A percentile compares a stretch with the other conserved stretches of the same genome.
These are phyloP conservation scores for Solidago caesia DNA, from an alignment of 129 eudicot genomes.

Conservation along the genomic window DNA sequence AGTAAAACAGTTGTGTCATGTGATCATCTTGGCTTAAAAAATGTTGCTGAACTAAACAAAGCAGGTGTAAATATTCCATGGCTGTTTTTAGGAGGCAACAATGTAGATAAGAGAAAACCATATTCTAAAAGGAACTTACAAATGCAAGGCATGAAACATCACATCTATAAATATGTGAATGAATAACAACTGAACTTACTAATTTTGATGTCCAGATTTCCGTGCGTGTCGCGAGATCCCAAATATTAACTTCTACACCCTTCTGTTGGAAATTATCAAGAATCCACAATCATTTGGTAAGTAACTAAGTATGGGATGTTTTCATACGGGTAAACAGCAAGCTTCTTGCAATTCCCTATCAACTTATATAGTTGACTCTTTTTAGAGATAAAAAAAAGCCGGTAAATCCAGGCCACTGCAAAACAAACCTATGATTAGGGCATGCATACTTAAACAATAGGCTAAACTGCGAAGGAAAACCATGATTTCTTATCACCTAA, in stretches of 20 bases:
- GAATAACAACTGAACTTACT: constrained; percentile 41
- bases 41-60: constrained; percentile 91
- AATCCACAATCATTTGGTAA: too few relatives aligned
- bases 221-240: constrained; percentile 74
- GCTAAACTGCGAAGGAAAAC: too few relatives aligned
- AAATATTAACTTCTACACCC: constrained; percentile 83
- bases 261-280: constrained; percentile 20
- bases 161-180: constrained; percentile 4
- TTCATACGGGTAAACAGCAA: too few relatives aligned
- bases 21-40: constrained; percentile 76
- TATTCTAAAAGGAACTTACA: constrained; percentile 9
- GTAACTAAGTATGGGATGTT: too few relatives aligned
- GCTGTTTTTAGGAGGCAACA: constrained; percentile 88
- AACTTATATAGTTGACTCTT: too few relatives aligned
- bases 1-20: neutral
- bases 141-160: neutral
- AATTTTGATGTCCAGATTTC: constrained; percentile 91
- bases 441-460: too few relatives aligned
- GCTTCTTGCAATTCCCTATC: too few relatives aligned
- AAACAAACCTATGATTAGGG: too few relatives aligned
- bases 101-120: constrained; percentile 2
- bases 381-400: too few relatives aligned
- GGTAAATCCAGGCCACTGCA: too few relatives aligned
- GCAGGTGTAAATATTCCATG: constrained; percentile 90
- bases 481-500: too few relatives aligned